These are phyloP conservation scores for Leucocoprinus leucothites DNA, from an alignment of 768 basidiomycete species.

Conservation along the genomic window DNA sequence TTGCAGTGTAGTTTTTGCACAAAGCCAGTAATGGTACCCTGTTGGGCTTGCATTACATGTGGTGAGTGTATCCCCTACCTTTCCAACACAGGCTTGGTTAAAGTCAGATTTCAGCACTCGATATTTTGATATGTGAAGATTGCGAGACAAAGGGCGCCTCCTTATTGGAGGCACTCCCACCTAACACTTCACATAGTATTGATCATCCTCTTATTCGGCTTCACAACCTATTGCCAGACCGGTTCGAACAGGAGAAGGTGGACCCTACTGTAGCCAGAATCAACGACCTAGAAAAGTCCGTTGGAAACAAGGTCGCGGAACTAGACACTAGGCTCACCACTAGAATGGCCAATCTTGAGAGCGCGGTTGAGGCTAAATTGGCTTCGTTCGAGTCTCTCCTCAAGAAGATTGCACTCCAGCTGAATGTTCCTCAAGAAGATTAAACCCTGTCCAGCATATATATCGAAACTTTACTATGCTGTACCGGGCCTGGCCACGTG, in stretches of 20 bases:
- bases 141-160: conserved; percentile 2
- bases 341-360: too few relatives aligned
- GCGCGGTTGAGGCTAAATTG: conserved; percentile 6
- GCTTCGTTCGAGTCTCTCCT: conserved; percentile 9
- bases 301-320: neutral
- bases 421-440: neutral
- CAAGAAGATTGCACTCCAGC: conserved; percentile 1
- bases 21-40: conserved; percentile 4
- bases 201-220: conserved; percentile 5
- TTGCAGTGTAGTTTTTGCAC: conserved; percentile 10
- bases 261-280: neutral
- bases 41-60: conserved; percentile 14
- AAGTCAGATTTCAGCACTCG: neutral
- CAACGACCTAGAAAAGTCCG: neutral
- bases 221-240: neutral
- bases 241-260: neutral
- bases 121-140: conserved; percentile 5
- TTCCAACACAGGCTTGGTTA: neutral
- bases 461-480: too few relatives aligned
- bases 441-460: too few relatives aligned
- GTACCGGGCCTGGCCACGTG: too few relatives aligned
- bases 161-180: neutral
- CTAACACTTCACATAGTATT: neutral
- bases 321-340: neutral
- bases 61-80: neutral